Percentiles rank a stretch among this genome's conserved stretches.
Evolutionary conservation across 768 basidiomycete genomes (phyloP).

Genomic region (Mycena crocata): DNA sequence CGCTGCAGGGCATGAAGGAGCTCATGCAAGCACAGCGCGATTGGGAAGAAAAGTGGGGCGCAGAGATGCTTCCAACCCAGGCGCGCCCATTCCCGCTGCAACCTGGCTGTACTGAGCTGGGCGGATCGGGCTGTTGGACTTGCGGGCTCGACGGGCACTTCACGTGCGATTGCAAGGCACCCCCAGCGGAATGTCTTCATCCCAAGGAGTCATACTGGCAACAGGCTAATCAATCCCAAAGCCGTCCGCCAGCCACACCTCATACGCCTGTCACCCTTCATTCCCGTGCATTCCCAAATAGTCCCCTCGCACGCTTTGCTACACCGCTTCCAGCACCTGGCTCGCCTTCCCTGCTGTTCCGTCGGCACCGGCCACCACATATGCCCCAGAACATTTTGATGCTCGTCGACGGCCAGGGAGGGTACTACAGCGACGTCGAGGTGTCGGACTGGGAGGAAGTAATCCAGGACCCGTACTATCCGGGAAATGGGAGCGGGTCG

Average conservation of each 20-base stretch:
- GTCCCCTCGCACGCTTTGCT: background rate
- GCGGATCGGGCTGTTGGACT: background rate
- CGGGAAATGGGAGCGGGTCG: slow-evolving; percentile 7
- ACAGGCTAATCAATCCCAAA: background rate
- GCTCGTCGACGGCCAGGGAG: background rate
- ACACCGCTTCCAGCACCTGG: background rate
- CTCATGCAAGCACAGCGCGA: background rate
- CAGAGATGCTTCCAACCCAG: background rate
- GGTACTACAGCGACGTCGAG: background rate
- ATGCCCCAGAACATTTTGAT: background rate
- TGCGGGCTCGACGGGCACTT: background rate
- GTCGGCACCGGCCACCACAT: background rate
- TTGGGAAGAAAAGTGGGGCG: slow-evolving; percentile 7
- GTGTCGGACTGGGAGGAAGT: background rate
- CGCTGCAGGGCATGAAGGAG: background rate
- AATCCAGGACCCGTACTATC: background rate
- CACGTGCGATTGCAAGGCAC: background rate
- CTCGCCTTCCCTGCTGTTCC: background rate
- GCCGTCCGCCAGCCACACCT: background rate
- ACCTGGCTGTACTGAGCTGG: background rate
- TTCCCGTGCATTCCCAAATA: background rate
- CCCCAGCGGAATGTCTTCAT: background rate
- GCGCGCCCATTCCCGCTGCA: background rate
- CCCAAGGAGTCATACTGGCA: background rate
- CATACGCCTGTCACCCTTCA: background rate